phyloP scores from a whole-genome alignment of 306 rosid species.

The Quercus bicolor region DNA sequence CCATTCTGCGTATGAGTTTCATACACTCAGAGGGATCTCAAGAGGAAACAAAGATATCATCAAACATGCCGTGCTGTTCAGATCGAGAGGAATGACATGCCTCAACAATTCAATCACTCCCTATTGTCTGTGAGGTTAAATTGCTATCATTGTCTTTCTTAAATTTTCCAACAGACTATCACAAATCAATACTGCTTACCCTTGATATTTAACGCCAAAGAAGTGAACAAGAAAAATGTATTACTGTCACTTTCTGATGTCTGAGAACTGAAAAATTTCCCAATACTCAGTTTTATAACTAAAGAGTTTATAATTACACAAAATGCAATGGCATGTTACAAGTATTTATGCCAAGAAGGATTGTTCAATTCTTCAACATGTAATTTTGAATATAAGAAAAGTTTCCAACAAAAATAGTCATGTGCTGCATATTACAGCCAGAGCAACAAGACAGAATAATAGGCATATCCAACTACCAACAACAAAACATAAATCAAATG shows the following conservation, averaged over 20 bases:
- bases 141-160: background rate
- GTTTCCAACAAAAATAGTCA: background rate
- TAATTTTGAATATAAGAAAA: background rate
- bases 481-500: background rate
- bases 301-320: background rate
- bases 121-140: background rate
- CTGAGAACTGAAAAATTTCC: background rate
- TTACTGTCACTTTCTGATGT: background rate
- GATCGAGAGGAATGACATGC: background rate
- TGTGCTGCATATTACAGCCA: background rate
- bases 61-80: background rate
- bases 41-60: background rate
- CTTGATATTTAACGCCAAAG: background rate
- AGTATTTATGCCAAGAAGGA: background rate
- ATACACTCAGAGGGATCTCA: background rate
- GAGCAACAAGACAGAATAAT: background rate
- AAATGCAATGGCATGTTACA: background rate
- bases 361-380: background rate
- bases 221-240: background rate
- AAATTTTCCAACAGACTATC: background rate
- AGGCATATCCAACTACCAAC: background rate
- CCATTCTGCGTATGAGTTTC: background rate
- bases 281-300: background rate
- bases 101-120: background rate
- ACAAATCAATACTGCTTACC: background rate